phyloP scores from a whole-genome alignment of 2,329 filamentous ascomycete species.

The Pyrenochaeta sp. region DNA sequence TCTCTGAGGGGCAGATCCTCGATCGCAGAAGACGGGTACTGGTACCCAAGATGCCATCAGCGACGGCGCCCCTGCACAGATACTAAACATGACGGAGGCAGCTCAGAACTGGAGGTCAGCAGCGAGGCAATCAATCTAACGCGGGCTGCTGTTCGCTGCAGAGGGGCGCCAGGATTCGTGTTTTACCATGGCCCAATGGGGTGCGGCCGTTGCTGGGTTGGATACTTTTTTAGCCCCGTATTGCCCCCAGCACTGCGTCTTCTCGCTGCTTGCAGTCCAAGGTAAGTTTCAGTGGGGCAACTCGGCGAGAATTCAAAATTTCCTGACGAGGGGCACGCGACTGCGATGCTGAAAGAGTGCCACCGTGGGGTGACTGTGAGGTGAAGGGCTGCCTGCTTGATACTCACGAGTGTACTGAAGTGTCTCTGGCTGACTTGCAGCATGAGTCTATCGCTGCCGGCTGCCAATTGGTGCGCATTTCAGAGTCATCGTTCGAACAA shows the following conservation, averaged over 20 bases:
- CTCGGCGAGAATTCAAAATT: constrained; percentile 23
- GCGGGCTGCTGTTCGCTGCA: constrained; percentile 33
- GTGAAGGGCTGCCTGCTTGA: constrained; percentile 4
- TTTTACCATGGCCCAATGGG: constrained; percentile 40
- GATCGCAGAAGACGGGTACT: constrained; percentile 9
- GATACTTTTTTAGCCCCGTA: constrained; percentile 35
- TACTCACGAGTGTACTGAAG: neutral
- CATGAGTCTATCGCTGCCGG: constrained; percentile 12
- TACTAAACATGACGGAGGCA: constrained; percentile 33
- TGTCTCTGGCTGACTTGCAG: constrained; percentile 14
- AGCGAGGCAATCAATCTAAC: constrained; percentile 25
- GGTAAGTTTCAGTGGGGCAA: constrained; percentile 45
- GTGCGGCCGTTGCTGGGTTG: constrained; percentile 14
- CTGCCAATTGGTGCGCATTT: constrained; percentile 18
- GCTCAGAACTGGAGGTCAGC: constrained; percentile 15
- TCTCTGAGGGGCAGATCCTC: constrained; percentile 27
- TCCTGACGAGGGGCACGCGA: constrained; percentile 36
- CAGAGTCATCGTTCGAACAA: constrained; percentile 30
- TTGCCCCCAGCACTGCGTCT: constrained; percentile 41
- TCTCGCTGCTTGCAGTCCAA: constrained; percentile 27
- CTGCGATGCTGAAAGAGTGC: constrained; percentile 9
- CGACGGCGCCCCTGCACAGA: constrained; percentile 13
- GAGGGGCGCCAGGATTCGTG: constrained; percentile 35
- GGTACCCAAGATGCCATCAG: neutral
- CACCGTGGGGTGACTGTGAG: constrained; percentile 3